Base-by-base conservation (phyloP, 2,329 filamentous ascomycete genomes). In the Didymosphaeria variabile region DNA sequence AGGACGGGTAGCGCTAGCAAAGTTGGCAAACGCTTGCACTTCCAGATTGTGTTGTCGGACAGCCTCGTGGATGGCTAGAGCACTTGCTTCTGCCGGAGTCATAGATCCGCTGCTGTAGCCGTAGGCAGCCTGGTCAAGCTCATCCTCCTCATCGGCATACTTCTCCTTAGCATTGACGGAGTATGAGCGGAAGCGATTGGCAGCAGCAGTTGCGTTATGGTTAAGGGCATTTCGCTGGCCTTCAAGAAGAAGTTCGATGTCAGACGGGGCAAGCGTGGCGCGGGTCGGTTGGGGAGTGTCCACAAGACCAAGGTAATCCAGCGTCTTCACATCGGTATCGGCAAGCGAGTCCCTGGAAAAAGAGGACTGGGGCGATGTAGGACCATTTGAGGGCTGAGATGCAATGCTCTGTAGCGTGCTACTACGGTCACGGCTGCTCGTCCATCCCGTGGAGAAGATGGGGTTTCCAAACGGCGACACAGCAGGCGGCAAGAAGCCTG, bases 81-180 rank as follows among this genome's bases (percentile, higher is more conserved):
- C 86, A 55, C 85, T 86, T 34, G 87, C 86, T 46, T 85, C 84
- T 19, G 85, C 84, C 17, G 88, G 87, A 1, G 87, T 89, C 64
- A 88, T 76, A 3, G 84, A 83, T 26, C 88, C 87, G 56, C 86
- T 88, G 65, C 87, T 87, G 57, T 83, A 77, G 47, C 85, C 84
- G 72, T 88, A 88, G 51, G 79, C 79, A 86, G 89, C 77, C 62
- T 91, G 92, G 36, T 66, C 63, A 21, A 67, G 58, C 17, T 92
- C 90, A 62, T 93, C 91, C 29, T 93, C 90, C 55, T 96, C 94
- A 70, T 96, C 93, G 2, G 91, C 94, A 72, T 98, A 98, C 78
- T 95, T 96, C 77, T 98, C 94, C 79, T 97, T 97, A 58, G 97
- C 96, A 79, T 99, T 99, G 67, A 99, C 95, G 0, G 95, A 99